These are phyloP conservation scores for Hyparrhenia diplandra DNA, from an alignment of 176 grass and related monocot species.

Conservation along the genomic window DNA sequence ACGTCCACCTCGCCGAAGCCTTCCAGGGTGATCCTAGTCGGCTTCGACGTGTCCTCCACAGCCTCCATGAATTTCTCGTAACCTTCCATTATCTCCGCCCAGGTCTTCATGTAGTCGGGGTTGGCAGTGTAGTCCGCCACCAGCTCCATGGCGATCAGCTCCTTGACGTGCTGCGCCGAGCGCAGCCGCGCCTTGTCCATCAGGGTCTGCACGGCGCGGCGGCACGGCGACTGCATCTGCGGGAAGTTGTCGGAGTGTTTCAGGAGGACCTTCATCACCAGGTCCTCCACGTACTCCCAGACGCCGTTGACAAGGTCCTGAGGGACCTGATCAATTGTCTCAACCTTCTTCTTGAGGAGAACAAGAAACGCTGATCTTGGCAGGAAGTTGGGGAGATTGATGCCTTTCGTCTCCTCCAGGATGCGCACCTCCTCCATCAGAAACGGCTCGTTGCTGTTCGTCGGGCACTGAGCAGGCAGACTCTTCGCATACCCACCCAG, in stretches of 20 bases:
- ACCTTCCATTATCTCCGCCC: neutral
- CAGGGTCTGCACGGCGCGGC: slow-evolving; percentile 27
- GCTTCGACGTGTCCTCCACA: neutral
- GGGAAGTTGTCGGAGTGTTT: slow-evolving; percentile 21
- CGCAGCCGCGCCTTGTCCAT: slow-evolving; percentile 30
- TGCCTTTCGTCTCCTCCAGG: slow-evolving; percentile 36
- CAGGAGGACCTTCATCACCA: neutral
- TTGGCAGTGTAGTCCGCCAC: slow-evolving; percentile 27
- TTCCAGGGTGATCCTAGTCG: neutral
- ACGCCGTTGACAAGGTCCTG: slow-evolving; percentile 2
- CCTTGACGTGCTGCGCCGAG: slow-evolving; percentile 4
- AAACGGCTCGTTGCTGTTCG: neutral
- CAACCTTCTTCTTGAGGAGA: slow-evolving; percentile 27
- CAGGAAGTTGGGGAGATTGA: slow-evolving; percentile 50
- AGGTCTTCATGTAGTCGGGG: slow-evolving; percentile 30
- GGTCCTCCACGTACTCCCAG: slow-evolving; percentile 31
- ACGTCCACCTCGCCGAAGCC: slow-evolving; percentile 40
- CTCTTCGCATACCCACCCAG: neutral
- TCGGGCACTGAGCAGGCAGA: neutral
- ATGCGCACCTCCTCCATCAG: slow-evolving; percentile 52
- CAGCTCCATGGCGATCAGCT: slow-evolving; percentile 52
- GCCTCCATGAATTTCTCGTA: neutral
- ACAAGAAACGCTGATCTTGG: slow-evolving; percentile 3
- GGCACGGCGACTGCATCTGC: slow-evolving; percentile 22
- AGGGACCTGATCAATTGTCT: neutral